Base-by-base conservation (phyloP, 2,329 filamentous ascomycete species). In the Colletotrichum melonis region DNA sequence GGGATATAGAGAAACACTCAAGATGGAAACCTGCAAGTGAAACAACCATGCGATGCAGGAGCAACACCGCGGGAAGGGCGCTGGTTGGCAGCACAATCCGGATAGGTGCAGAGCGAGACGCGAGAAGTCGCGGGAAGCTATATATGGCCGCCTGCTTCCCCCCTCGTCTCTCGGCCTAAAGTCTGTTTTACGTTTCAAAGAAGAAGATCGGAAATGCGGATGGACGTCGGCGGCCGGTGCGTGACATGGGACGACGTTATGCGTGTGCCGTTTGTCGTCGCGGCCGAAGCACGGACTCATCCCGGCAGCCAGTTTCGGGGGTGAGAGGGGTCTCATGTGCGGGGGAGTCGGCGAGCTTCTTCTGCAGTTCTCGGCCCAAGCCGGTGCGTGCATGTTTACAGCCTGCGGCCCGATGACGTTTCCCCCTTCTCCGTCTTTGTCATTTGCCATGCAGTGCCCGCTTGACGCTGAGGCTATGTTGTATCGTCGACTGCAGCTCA, bases 181-280 rank as follows among this genome's bases (percentile, higher is more conserved):
- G 49, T 54, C 14, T 62, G 19, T 55, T 46, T 57, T 72, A 24
- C n/a, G 65, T 72, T 72, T 64, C 69, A 69, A 59, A 59, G 22
- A 56, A 32, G 46, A n/a, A 28, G 52, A 59, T 56, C 16, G 32
- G 42, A 65, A 59, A 60, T 65, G 66, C 59, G 70, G 60, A 28
- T 69, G 55, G 26, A 49, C 55, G 46, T 32, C 60, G 16, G 22
- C 32, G 46, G 22, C 54, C 11, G 30, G 30, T 24, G 67, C 42
- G n/a, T 49, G 12, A 65, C 26, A 70, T 62, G 32, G 67, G 70
- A 65, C 60, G 60, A 73, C 35, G 32, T 57, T 57, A 72, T 72
- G 67, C 67, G 60, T 35, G 59, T 65, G 42, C 42, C n/a, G 42
- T 49, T 49, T 12, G 60, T 69, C 19, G 66, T 70, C 28, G 54